Base-by-base conservation (phyloP, 768 basidiomycete species). In the Boletellus ananiceps region DNA sequence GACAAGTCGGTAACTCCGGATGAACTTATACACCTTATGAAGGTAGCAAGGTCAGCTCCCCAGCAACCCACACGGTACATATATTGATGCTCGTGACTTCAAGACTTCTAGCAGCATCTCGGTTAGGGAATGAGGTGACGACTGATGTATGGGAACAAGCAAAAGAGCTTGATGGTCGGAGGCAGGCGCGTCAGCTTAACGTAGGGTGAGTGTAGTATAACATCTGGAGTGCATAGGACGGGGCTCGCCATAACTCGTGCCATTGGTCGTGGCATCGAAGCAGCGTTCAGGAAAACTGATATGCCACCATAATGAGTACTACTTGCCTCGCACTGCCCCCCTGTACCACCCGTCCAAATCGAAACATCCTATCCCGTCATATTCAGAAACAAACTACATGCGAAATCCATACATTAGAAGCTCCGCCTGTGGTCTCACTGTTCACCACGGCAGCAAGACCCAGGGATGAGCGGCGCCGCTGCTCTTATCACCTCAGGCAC, bases 21-120 rank as follows among this genome's bases (percentile, higher is more conserved):
- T 18, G 80, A 87, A 51, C 71, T 92, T 44, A 76, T 86, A 48
- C 77, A 76, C 44, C 69, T 80, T 44, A 86, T 91, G 79, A 76
- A 77, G 37, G 62, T 87, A 14, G 81, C 87, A 25, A 82, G 83
- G 88, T 90, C 38, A 46, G 77, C 59, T 44, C 21, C 9, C 23
- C 35, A 15, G 21, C 16, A 44, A 19, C 5, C 3, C 9, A 5
- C 38, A 8, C 29, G 16, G 3, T 8, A 15, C 12, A n/a, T 37
- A 36, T 58, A 21, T 16, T 57, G 18, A 59, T 35, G 40, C 21
- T 34, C 16, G 44, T 52, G 35, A 39, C 33, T 6, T 14, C 40
- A 57, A 90, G 88, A 53, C 68, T 87, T 51, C 59, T 85, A 40
- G 81, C 86, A 1, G 69, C 84, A 14, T 85, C 85, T 8, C 59